Conservation (phyloP, 75 land plant genomes). For the Picea glauca region DNA sequence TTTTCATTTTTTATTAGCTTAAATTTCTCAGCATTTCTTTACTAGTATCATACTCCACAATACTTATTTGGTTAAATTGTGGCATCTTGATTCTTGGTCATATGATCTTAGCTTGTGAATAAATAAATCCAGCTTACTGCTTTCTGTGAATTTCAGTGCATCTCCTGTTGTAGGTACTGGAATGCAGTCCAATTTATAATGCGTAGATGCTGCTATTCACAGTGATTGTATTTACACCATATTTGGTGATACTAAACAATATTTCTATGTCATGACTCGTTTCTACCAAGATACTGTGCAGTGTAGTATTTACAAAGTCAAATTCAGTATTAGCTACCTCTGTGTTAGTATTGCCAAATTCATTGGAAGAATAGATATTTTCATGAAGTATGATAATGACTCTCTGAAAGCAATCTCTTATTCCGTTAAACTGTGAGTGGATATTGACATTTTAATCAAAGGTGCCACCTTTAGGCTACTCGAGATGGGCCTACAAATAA, state of each 20-base stretch:
- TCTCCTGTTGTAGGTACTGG: neutral
- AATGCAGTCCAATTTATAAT: neutral
- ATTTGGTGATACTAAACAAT: neutral
- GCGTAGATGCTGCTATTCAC: neutral
- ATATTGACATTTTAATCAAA: neutral
- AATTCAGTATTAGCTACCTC: neutral
- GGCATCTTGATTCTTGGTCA: neutral
- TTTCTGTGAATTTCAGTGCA: neutral
- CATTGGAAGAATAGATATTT: neutral
- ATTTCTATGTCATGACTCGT: neutral
- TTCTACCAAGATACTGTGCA: neutral
- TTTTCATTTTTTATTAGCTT: neutral
- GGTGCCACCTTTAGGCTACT: conserved; percentile 53
- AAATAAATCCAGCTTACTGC: neutral
- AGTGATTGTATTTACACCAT: neutral
- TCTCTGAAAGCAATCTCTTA: neutral
- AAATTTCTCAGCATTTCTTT: neutral
- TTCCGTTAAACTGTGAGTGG: neutral
- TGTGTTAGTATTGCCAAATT: neutral
- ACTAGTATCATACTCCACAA: neutral
- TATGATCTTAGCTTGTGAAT: neutral
- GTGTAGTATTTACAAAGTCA: neutral
- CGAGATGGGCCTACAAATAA: conserved; percentile 95
- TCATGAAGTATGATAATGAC: neutral
- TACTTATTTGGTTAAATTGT: neutral